These are phyloP conservation scores for Odontarrhena argentea DNA, from an alignment of 345 rosid species.

Conservation along the genomic window DNA sequence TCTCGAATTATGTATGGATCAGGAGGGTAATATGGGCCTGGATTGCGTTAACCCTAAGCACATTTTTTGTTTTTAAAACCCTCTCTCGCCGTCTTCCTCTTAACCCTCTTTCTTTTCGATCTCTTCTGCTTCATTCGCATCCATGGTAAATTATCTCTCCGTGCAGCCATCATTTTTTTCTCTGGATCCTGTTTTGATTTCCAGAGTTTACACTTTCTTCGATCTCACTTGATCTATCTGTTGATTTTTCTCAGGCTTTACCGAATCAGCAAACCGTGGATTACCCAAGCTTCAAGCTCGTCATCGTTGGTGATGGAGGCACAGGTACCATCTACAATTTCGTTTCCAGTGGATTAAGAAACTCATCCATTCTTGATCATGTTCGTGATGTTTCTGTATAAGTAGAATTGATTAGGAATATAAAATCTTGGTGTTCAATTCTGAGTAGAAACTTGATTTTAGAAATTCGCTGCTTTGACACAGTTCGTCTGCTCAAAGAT, in stretches of 20 bases:
- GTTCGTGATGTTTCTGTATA: neutral
- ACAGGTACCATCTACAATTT: conserved; percentile 55
- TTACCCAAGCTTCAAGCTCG: conserved; percentile 91
- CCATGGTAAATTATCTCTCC: conserved; percentile 28
- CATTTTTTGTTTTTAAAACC: conserved; percentile 32
- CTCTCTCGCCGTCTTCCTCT: conserved; percentile 35
- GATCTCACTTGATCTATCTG: conserved; percentile 16
- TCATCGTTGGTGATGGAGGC: conserved; percentile 92
- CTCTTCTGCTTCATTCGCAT: conserved; percentile 8
- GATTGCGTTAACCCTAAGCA: conserved; percentile 40
- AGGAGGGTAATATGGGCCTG: conserved; percentile 13
- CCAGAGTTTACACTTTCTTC: neutral
- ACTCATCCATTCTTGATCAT: no score
- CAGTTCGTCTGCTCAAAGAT: neutral
- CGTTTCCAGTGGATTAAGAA: no score
- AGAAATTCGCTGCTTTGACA: neutral
- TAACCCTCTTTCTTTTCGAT: conserved; percentile 15
- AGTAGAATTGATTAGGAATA: neutral
- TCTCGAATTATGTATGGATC: conserved; percentile 19
- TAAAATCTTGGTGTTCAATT: neutral
- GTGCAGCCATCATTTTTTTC: neutral
- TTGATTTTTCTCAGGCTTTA: conserved; percentile 55
- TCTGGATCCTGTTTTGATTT: neutral
- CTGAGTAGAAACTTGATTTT: neutral
- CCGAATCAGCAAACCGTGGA: conserved; percentile 73